Percentiles rank a stretch among this genome's conserved stretches.
These are phyloP conservation scores for Colletotrichum plurivorum DNA, from an alignment of 2,329 filamentous ascomycete genomes.

Conservation along the genomic window DNA sequence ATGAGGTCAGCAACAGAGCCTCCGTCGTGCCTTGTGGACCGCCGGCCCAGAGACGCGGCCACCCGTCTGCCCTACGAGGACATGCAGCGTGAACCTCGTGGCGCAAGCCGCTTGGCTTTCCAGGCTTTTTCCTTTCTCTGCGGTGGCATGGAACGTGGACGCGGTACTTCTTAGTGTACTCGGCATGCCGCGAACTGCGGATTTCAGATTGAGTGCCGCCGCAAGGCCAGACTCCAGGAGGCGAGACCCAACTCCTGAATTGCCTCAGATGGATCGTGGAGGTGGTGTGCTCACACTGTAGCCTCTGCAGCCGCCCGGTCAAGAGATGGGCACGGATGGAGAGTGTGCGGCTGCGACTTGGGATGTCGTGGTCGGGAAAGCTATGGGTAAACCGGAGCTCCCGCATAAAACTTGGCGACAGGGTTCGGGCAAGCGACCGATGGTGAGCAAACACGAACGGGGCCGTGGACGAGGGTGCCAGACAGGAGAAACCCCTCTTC, in stretches of 20 bases:
- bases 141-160: constrained; percentile 4
- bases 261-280: background rate
- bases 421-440: constrained; percentile 29
- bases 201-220: constrained; percentile 6
- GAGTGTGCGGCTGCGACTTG: constrained; percentile 3
- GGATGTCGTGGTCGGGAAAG: constrained; percentile 22
- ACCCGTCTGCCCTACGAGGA: constrained; percentile 26
- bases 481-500: constrained; percentile 20
- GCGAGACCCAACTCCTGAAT: constrained; percentile 11
- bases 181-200: background rate
- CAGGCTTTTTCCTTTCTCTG: constrained; percentile 6
- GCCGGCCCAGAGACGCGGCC: constrained; percentile 8
- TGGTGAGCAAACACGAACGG: constrained; percentile 24
- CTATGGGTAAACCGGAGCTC: constrained; percentile 15
- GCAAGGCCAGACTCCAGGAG: constrained; percentile 9
- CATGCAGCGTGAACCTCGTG: constrained; percentile 19
- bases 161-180: background rate
- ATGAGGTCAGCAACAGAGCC: constrained; percentile 17
- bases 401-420: constrained; percentile 28
- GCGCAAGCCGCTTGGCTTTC: constrained; percentile 28
- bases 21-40: constrained; percentile 9
- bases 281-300: too few species aligned
- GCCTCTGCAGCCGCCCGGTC: background rate
- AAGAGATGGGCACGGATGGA: background rate
- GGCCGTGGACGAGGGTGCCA: constrained; percentile 17